phyloP scores from a whole-genome alignment of 176 grass and related monocot genomes.

The Oryza rufipogon region DNA sequence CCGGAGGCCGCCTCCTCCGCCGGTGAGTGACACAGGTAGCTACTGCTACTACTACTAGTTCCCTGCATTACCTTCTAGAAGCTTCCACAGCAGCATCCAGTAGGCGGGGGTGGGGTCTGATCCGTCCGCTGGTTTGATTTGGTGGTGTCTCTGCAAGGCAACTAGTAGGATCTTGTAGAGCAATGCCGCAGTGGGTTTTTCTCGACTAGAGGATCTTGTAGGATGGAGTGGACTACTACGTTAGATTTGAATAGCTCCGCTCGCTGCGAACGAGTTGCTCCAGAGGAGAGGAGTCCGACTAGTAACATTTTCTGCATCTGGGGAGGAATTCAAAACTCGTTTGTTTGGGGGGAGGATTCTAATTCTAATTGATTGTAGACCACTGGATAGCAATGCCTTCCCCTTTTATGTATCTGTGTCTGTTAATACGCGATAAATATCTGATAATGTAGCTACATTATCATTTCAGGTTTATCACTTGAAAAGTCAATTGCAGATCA shows the following conservation, averaged over 20 bases:
- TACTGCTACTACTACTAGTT: no score
- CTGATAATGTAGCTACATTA: neutral
- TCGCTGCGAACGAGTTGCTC: neutral
- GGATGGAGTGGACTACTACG: neutral
- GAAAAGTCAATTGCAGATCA: neutral
- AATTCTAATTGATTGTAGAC: neutral
- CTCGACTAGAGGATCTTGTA: neutral
- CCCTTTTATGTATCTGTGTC: neutral
- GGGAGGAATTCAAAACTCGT: neutral
- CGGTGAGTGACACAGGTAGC: neutral
- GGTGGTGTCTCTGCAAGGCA: no score
- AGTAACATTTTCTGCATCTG: neutral
- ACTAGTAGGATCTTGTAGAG: neutral
- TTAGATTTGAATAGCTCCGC: neutral
- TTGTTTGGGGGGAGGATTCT: neutral
- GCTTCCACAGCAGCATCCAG: no score
- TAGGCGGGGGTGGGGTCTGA: no score
- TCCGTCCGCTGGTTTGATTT: no score
- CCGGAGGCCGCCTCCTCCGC: neutral
- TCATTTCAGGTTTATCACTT: constrained; percentile 32
- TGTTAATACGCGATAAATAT: neutral
- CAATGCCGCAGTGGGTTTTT: neutral
- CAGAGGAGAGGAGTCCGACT: no score
- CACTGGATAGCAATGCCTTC: neutral
- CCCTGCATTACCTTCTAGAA: no score